phyloP scores from a whole-genome alignment of 441 rosid species.

The Populus hybrid region DNA sequence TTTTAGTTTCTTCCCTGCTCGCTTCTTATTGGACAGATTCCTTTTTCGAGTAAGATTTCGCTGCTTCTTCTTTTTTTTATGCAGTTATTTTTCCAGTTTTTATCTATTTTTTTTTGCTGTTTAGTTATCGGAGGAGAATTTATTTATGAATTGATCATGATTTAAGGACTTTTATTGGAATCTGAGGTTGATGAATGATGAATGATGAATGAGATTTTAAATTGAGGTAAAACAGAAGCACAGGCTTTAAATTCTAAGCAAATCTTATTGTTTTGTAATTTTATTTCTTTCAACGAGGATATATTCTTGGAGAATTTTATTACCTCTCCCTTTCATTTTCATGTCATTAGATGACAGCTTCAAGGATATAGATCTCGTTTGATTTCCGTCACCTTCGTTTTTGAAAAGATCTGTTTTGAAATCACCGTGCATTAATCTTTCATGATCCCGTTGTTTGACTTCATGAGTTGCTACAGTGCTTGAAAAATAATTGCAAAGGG shows the following conservation, averaged over 20 bases:
- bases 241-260: not conserved
- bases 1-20: conserved; percentile 46
- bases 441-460: not conserved
- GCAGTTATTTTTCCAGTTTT: not conserved
- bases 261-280: not conserved
- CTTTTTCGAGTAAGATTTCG: conserved; percentile 68
- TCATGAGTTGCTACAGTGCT: not conserved
- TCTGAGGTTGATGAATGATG: not conserved
- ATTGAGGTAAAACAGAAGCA: not conserved
- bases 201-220: too few relatives aligned
- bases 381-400: not conserved
- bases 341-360: not conserved
- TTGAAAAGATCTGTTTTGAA: not conserved
- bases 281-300: not conserved
- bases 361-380: not conserved
- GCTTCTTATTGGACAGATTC: conserved; percentile 71
- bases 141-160: not conserved
- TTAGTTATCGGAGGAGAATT: not conserved
- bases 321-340: not conserved
- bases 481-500: not conserved
- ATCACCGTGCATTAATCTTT: not conserved
- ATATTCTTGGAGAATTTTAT: not conserved
- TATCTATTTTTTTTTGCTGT: not conserved
- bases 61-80: not conserved
- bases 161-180: not conserved